Percentiles rank a stretch among this genome's conserved stretches.
Conservation (phyloP, 768 basidiomycete species). For the Polyporus arcularius region DNA sequence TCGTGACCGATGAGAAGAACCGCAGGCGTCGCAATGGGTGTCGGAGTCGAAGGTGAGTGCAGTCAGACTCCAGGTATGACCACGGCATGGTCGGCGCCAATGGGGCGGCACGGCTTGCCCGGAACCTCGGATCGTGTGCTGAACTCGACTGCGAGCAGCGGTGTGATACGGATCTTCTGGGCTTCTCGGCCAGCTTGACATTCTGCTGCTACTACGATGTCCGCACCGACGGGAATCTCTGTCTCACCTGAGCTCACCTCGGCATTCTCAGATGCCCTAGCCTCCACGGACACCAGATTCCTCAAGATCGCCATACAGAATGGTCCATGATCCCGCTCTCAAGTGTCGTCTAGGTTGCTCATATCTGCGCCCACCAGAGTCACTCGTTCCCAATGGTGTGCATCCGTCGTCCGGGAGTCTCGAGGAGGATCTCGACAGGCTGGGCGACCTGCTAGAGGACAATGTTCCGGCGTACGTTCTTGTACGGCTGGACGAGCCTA, state of each 20-base stretch:
- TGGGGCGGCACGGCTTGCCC: background rate
- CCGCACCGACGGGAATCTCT: conserved; percentile 71
- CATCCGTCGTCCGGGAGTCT: conserved; percentile 53
- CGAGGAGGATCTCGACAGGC: conserved; percentile 57
- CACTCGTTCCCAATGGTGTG: conserved; percentile 61
- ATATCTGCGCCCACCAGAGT: conserved; percentile 47
- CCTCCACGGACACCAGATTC: conserved; percentile 58
- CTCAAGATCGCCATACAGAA: conserved; percentile 76
- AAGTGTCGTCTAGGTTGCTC: conserved; percentile 17
- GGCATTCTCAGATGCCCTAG: conserved; percentile 59
- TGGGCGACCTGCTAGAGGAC: conserved; percentile 61
- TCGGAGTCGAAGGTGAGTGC: background rate
- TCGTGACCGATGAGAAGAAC: background rate
- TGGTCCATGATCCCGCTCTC: conserved; percentile 48
- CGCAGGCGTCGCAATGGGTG: background rate
- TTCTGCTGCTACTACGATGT: conserved; percentile 47
- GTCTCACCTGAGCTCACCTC: conserved; percentile 58
- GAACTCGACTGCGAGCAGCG: background rate
- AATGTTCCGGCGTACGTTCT: conserved; percentile 76
- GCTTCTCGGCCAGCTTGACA: background rate
- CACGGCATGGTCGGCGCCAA: background rate
- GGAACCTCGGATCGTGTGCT: background rate
- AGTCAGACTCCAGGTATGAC: background rate
- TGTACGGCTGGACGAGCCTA: conserved; percentile 59
- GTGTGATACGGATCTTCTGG: background rate